These are phyloP conservation scores for Acanthochlamys bracteata DNA, from an alignment of 106 monocot genomes.

Conservation along the genomic window DNA sequence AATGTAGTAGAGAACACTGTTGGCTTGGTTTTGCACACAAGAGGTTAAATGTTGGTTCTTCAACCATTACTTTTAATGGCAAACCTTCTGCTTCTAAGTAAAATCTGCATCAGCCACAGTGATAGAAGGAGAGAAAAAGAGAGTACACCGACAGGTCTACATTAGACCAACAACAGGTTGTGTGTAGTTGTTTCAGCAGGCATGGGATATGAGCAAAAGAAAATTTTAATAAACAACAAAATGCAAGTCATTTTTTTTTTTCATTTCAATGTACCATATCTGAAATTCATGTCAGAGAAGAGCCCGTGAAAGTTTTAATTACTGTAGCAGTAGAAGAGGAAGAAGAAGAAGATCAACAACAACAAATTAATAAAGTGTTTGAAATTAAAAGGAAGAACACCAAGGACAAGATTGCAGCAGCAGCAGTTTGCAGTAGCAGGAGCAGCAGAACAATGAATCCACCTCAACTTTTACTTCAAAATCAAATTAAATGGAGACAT, in stretches of 20 bases:
- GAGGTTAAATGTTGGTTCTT: too few species aligned
- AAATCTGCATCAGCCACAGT: slow-evolving; percentile 27
- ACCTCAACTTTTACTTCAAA: not conserved
- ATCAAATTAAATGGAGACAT: not conserved
- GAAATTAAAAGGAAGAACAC: too few species aligned
- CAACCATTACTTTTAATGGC: slow-evolving; percentile 36
- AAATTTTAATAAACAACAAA: not conserved
- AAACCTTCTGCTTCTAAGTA: slow-evolving; percentile 33
- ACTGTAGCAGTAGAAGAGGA: too few species aligned
- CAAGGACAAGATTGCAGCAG: too few species aligned
- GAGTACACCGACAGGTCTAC: slow-evolving; percentile 4
- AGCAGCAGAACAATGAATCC: not conserved
- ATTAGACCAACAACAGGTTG: not conserved
- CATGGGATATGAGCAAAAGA: not conserved
- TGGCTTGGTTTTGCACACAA: too few species aligned
- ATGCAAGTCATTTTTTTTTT: not conserved
- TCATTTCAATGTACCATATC: too few species aligned
- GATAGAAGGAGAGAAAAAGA: slow-evolving; percentile 12
- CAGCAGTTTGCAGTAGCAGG: too few species aligned
- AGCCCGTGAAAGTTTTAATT: too few species aligned
- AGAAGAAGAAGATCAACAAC: not conserved
- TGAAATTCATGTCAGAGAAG: too few species aligned
- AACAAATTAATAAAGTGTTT: too few species aligned
- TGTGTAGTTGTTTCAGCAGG: not conserved
- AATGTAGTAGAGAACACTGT: too few species aligned